phyloP scores from a whole-genome alignment of 2,329 filamentous ascomycete genomes.

The Drechslerella stenobrocha region DNA sequence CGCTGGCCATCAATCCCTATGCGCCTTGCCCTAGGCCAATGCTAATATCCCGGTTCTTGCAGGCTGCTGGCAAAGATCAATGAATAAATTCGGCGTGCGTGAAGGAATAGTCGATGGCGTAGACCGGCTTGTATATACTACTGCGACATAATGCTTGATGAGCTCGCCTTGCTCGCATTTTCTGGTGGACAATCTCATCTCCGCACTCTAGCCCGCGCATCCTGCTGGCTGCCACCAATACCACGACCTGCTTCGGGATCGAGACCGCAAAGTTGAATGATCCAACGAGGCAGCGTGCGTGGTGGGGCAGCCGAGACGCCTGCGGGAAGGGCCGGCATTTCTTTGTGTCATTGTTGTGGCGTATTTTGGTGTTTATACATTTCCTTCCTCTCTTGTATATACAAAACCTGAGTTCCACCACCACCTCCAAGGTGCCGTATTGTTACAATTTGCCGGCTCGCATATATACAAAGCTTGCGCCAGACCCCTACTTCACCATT shows the following conservation, averaged over 20 bases:
- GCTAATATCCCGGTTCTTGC: conserved; percentile 16
- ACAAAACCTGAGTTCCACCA: too few species aligned
- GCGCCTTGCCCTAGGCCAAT: neutral
- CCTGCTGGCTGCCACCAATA: neutral
- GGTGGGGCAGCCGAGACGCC: too few species aligned
- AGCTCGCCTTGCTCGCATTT: too few species aligned
- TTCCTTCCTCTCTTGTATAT: conserved; percentile 1
- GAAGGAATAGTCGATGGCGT: neutral
- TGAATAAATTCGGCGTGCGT: conserved; percentile 75
- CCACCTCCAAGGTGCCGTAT: neutral
- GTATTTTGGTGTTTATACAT: conserved; percentile 9
- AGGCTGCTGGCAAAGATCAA: conserved; percentile 99
- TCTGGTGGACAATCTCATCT: conserved; percentile 36
- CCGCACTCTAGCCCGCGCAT: conserved; percentile 8
- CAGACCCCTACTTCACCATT: neutral
- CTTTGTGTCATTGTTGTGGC: conserved; percentile 3
- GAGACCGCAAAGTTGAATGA: neutral
- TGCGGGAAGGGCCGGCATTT: neutral
- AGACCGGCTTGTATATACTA: conserved; percentile 40
- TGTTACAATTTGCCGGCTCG: neutral
- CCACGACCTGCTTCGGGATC: too few species aligned
- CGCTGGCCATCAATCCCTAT: too few species aligned
- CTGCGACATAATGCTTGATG: conserved; percentile 16
- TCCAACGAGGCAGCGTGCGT: too few species aligned
- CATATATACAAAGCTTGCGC: conserved; percentile 2